Conservation (phyloP, 2,329 filamentous ascomycete species). For the Alternaria novae-zelandiae region DNA sequence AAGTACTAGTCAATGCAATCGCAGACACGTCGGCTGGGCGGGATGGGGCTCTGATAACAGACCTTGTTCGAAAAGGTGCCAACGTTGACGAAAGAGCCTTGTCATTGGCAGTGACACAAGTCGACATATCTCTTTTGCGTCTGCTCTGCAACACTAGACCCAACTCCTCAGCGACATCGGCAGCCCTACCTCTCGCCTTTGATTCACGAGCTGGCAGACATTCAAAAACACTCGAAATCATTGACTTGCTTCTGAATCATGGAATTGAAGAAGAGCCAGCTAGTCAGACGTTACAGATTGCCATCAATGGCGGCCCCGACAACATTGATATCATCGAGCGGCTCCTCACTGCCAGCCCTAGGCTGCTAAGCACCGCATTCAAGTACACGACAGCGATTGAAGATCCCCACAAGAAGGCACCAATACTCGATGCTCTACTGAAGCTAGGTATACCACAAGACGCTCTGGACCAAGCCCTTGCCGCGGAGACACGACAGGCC, state of each 20-base stretch:
- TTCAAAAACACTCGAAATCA: constrained; percentile 28
- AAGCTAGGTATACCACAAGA: constrained; percentile 37
- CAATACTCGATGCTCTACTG: constrained; percentile 34
- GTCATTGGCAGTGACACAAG: constrained; percentile 34
- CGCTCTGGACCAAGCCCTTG: constrained; percentile 36
- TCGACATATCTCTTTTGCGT: constrained; percentile 33
- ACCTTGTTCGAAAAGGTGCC: constrained; percentile 33
- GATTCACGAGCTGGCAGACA: constrained; percentile 29
- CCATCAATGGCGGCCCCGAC: constrained; percentile 35
- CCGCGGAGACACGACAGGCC: constrained; percentile 30
- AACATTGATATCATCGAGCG: constrained; percentile 44
- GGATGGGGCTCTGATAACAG: constrained; percentile 34
- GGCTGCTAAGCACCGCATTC: constrained; percentile 36
- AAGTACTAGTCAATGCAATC: constrained; percentile 37
- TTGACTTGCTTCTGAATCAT: constrained; percentile 36
- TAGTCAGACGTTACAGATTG: constrained; percentile 30
- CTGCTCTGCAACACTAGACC: constrained; percentile 34
- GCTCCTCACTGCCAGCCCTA: constrained; percentile 30
- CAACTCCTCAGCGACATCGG: constrained; percentile 25
- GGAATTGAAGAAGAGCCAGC: constrained; percentile 33
- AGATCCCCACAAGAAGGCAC: constrained; percentile 30
- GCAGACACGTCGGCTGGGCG: constrained; percentile 32
- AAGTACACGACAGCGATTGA: constrained; percentile 30
- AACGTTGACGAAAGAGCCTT: constrained; percentile 35
- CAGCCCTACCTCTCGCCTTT: constrained; percentile 40